Base-by-base conservation (phyloP, 257 asterid genomes). In the Rubia yunnanensis region DNA sequence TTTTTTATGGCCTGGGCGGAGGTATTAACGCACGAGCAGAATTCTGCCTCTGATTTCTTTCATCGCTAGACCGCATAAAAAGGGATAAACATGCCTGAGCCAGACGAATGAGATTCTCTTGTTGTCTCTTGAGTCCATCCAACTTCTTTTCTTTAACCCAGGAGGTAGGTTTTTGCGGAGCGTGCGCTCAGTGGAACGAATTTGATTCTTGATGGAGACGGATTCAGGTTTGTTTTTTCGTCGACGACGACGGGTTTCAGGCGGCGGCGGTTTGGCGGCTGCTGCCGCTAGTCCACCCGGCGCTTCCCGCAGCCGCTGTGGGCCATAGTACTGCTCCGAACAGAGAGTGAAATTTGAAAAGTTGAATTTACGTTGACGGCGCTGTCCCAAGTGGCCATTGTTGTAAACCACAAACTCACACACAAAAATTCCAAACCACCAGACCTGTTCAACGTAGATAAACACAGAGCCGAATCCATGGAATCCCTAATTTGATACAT, bases 161-260 rank as follows among this genome's bases (percentile, higher is more conserved):
- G 71, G 77, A 7, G 95, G 95, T 54, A 89, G 74, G 67, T 89
- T 96, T 67, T 85, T 89, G 64, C 97, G 91, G 69, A 92, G 96
- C 85, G 88, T 82, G 68, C 98, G 96, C 77, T 88, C 87, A 18
- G 71, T 73, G 30, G 98, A 91, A 69, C 98, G 96, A 68, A 91
- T 86, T 72, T 88, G 98, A 73, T 92, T 92, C 70, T 89, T 89
- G 74, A 89, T 81, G 70, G 96, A 79, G 64, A 84, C 89, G 50
- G 85, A 70, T 64, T 87, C 89, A 7, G 91, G 83, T 63, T 91
- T 88, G 62, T 80, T 52, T 89, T 89, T 74, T 83, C 87, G 67
- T 79, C 94, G n/a, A 82, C 77, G 11, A 79, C 70, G 10, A 87
- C 80, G 49, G 87, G 39, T 76, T 86, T 91, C 1, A 86, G 76